Evolutionary conservation across 495 filamentous ascomycete species (phyloP), one percentile per base, ranked within the genome.

Genomic region (Talaromyces stipitatus): DNA sequence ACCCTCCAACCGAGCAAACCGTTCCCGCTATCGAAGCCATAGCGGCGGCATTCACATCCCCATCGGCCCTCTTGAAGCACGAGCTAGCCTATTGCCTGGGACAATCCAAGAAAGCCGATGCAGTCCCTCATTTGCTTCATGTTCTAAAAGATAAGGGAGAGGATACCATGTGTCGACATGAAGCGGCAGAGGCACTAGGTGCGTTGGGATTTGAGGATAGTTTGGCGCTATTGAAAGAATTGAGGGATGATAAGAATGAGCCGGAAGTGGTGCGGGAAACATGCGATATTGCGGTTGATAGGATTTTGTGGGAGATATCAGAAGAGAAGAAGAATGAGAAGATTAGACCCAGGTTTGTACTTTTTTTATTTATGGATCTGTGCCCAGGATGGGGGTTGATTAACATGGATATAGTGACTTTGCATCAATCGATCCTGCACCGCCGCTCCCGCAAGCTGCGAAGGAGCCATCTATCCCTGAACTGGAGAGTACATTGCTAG

Each of bases 71-170:
- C 1, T 79, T 96, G 55, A 94, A 97, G 72, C 94, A 98, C 68
- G 94, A 97, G 70, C 78, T 97, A 30, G 95, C 95, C 32, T 99
- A 99, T 73, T 99, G 94, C 68, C 83, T 99, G 0, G 94, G 94
- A 26, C 94, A 99, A 72, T 89, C 90, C 14, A 81, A 82, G 41
- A 88, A 96, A 65, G 64, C 73, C 14, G 84, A 87, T 20, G 86
- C 92, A 4, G 80, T 90, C 2, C 78, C 89, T 1, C 83, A 82
- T 66, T 78, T 99, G 50, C 82, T 86, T 53, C 68, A 78, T 14
- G 87, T 95, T n/a, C 75, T 99, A 56, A 80, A 87, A 63, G 83
- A 97, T 66, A 68, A 79, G 48, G 61, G 80, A 20, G 90, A 97
- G 71, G 92, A 96, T 77, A 70, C 85, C 41, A 99, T 99, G 91